phyloP scores from a whole-genome alignment of 306 rosid species.

The Luffa acutangula region DNA sequence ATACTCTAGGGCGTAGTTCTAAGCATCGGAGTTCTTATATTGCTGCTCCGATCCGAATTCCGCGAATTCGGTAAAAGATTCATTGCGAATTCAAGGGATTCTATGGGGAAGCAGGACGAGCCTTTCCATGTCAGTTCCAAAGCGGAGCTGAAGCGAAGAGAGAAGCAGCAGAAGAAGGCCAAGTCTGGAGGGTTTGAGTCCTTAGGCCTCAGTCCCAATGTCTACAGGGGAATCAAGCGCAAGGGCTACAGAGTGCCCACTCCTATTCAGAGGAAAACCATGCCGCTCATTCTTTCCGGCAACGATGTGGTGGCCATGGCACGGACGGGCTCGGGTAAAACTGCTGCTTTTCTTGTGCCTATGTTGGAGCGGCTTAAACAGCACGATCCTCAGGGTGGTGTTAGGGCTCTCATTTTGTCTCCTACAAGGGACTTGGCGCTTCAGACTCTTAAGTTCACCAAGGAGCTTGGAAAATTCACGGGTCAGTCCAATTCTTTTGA shows the following conservation, averaged over 20 bases:
- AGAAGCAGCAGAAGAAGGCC: conserved; percentile 47
- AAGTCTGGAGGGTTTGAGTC: conserved; percentile 86
- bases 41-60: too few species aligned
- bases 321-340: conserved; percentile 93
- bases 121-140: conserved; percentile 32
- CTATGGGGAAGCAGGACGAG: background rate
- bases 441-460: conserved; percentile 76
- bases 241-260: conserved; percentile 90
- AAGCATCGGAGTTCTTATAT: background rate
- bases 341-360: conserved; percentile 83
- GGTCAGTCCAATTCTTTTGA: conserved; percentile 25
- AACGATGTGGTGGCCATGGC: conserved; percentile 94
- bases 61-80: background rate
- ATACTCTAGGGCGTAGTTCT: background rate
- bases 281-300: conserved; percentile 85
- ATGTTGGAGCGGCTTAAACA: conserved; percentile 74
- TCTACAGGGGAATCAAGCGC: conserved; percentile 55
- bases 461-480: conserved; percentile 61
- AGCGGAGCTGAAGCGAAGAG: conserved; percentile 32
- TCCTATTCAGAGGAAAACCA: conserved; percentile 87
- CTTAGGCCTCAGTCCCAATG: conserved; percentile 47
- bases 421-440: conserved; percentile 85
- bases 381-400: conserved; percentile 73
- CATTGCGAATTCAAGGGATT: background rate
- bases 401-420: conserved; percentile 72